Conservation (phyloP, 352 stramenopile species). For the Globisporangium camurandrum region DNA sequence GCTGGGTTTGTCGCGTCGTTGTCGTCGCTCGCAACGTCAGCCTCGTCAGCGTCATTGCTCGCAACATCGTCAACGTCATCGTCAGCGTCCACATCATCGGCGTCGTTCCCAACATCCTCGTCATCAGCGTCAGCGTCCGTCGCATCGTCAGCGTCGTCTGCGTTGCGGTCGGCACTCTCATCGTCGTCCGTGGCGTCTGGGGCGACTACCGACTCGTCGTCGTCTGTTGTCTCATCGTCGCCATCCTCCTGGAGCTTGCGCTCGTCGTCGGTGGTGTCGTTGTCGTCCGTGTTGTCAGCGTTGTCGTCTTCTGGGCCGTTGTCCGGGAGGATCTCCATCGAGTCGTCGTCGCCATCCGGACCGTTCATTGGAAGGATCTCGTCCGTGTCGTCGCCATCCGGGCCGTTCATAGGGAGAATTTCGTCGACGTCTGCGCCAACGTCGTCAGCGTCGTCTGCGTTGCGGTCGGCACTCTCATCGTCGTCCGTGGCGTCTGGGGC, state of each 20-base stretch:
- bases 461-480: not conserved
- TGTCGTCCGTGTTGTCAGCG: not conserved
- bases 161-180: not conserved
- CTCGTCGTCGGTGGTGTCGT: conserved; percentile 2
- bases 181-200: not conserved
- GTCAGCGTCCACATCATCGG: not conserved
- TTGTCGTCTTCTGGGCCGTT: not conserved
- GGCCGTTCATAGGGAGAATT: not conserved
- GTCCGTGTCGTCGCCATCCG: not conserved
- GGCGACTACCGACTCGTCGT: not conserved
- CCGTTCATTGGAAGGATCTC: not conserved
- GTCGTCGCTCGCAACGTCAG: not conserved
- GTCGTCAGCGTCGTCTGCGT: not conserved
- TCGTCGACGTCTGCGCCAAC: not conserved
- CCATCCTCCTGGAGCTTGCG: not conserved
- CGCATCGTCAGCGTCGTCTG: not conserved
- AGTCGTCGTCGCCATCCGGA: not conserved
- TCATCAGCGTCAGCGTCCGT: not conserved
- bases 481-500: not conserved
- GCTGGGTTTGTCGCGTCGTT: not conserved
- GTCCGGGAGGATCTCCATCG: conserved; percentile 1
- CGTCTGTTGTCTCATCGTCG: not conserved
- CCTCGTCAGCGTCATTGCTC: not conserved
- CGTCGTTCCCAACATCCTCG: not conserved
- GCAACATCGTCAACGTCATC: not conserved